These are phyloP conservation scores for Acacia concinna DNA, from an alignment of 331 rosid species.

Conservation along the genomic window DNA sequence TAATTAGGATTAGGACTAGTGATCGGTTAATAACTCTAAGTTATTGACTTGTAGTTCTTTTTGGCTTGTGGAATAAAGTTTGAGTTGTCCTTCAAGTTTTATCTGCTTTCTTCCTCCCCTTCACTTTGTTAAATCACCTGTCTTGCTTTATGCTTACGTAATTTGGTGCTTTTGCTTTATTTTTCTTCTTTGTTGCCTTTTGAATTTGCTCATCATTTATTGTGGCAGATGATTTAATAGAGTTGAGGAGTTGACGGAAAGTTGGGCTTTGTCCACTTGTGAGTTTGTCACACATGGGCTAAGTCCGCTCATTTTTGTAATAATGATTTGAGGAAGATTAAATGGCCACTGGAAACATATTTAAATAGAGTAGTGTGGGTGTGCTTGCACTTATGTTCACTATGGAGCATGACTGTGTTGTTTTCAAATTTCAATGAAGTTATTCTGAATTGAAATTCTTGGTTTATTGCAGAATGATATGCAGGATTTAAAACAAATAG, in stretches of 20 bases:
- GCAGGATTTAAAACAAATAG: constrained; percentile 74
- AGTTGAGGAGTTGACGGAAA: not conserved
- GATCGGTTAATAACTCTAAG: not conserved
- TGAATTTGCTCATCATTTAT: not conserved
- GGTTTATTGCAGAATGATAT: constrained; percentile 60
- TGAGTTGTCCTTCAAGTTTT: not conserved
- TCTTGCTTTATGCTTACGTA: not conserved
- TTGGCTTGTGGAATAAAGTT: not conserved
- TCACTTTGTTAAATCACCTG: not conserved
- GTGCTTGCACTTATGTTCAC: not conserved
- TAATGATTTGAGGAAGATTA: not conserved
- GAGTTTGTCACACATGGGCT: not conserved
- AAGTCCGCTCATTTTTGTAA: not conserved
- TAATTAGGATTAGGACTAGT: not conserved
- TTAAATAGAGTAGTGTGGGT: not conserved
- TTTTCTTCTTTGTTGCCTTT: not conserved
- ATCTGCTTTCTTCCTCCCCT: not conserved
- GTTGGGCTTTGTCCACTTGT: not conserved
- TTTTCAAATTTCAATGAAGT: constrained; percentile 17
- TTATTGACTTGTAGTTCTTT: not conserved
- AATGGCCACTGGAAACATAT: not conserved
- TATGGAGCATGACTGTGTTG: not conserved
- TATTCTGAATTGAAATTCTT: constrained; percentile 29
- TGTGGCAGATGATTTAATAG: constrained; percentile 21
- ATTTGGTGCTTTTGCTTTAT: not conserved